A percentile compares a stretch with the other conserved stretches of the same genome.
These are phyloP conservation scores for Brassica juncea DNA, from an alignment of 345 rosid species.

Conservation along the genomic window DNA sequence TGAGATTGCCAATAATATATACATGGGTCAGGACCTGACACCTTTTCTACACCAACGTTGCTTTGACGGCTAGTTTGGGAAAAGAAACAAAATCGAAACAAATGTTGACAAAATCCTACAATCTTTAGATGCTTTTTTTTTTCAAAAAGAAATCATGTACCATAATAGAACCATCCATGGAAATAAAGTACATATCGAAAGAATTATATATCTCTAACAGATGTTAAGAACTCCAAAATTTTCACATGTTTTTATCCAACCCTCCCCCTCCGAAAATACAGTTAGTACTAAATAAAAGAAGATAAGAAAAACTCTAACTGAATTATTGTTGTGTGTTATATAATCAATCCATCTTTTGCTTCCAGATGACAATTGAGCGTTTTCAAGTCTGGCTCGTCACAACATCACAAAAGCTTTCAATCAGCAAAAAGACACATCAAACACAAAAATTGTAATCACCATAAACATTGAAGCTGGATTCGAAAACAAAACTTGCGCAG, in stretches of 20 bases:
- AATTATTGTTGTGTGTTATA: conserved; percentile 3
- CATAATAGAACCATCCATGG: conserved; percentile 16
- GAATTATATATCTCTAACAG: conserved; percentile 15
- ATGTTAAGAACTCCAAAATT: conserved; percentile 1
- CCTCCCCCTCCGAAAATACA: background rate
- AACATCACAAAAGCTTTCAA: too few relatives aligned
- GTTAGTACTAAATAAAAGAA: background rate
- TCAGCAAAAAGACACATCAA: too few relatives aligned
- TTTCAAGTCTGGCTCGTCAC: too few relatives aligned
- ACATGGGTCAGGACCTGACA: background rate
- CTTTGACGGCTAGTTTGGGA: background rate
- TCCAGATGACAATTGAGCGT: too few relatives aligned
- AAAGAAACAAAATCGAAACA: background rate
- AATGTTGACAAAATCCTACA: background rate
- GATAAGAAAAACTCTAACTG: conserved; percentile 4
- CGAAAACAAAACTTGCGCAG: too few relatives aligned
- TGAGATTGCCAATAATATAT: background rate
- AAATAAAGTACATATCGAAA: background rate
- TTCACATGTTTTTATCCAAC: conserved; percentile 8
- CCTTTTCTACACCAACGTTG: background rate
- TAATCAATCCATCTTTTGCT: background rate
- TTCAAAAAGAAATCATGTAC: background rate
- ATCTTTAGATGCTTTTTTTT: background rate
- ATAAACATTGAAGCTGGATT: too few relatives aligned
- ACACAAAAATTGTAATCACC: too few relatives aligned